These are phyloP conservation scores for Micractinium sp. DNA, from an alignment of 139 green algal genomes.

Conservation along the genomic window DNA sequence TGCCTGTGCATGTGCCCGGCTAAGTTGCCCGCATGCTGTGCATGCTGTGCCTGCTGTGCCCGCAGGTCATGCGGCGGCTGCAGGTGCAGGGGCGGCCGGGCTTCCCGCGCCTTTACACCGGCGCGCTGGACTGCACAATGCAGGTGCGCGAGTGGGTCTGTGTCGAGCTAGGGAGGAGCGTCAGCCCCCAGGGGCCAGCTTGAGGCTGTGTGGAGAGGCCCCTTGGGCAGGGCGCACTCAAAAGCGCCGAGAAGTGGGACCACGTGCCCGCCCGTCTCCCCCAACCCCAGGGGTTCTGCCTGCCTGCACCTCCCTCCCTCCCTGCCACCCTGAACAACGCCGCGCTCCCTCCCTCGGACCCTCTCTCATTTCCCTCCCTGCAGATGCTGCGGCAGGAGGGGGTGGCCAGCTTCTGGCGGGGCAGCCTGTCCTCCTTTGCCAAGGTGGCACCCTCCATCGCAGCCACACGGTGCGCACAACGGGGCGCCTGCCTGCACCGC, in stretches of 20 bases:
- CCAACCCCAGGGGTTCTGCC: no score
- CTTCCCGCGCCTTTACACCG: conserved; percentile 19
- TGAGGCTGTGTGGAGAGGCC: no score
- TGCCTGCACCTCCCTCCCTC: neutral
- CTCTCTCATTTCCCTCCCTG: neutral
- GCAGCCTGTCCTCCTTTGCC: conserved; percentile 28
- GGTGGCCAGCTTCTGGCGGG: conserved; percentile 20
- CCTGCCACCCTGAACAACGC: neutral
- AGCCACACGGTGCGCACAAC: conserved; percentile 19
- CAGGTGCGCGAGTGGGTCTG: no score
- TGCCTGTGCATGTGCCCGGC: neutral
- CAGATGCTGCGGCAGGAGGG: conserved; percentile 37
- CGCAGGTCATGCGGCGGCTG: conserved; percentile 36
- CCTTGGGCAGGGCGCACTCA: no score
- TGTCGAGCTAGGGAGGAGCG: no score
- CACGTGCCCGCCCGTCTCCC: no score
- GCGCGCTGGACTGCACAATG: conserved; percentile 19
- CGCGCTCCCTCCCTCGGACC: no score
- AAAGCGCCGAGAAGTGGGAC: no score
- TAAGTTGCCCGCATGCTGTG: neutral
- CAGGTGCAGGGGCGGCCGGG: conserved; percentile 45
- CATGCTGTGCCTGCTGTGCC: neutral
- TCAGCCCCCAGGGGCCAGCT: no score
- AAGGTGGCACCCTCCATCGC: conserved; percentile 37
- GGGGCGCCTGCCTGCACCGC: no score